These are phyloP conservation scores for Cystobasidium ongulense DNA, from an alignment of 768 basidiomycete genomes.

Conservation along the genomic window DNA sequence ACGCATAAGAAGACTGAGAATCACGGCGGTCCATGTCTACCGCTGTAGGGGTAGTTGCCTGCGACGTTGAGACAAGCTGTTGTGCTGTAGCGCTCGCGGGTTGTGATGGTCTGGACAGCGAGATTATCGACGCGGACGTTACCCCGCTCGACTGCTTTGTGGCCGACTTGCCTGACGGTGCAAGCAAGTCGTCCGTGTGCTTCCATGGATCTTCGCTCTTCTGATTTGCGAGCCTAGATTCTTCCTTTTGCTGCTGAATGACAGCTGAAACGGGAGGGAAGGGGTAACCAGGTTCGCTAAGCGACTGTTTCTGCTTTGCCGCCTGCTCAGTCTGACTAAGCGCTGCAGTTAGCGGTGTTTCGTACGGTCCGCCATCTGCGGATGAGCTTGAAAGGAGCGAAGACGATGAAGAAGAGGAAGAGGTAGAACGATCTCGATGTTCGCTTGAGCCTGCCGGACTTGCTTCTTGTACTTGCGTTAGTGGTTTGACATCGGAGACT, in stretches of 20 bases:
- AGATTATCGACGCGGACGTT: background rate
- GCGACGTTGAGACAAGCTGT: background rate
- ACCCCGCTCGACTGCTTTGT: background rate
- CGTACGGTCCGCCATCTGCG: background rate
- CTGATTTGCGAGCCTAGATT: background rate
- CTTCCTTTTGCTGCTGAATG: background rate
- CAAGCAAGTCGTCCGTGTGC: background rate
- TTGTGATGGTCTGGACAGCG: background rate
- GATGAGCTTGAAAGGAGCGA: background rate
- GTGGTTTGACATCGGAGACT: background rate
- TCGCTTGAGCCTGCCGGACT: background rate
- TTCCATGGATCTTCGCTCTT: background rate
- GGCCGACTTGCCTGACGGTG: background rate
- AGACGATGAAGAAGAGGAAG: background rate
- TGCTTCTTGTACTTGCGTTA: background rate
- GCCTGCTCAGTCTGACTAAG: background rate
- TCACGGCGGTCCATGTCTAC: conserved; percentile 2
- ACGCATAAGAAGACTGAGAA: background rate
- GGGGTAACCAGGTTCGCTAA: background rate
- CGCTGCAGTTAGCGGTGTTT: background rate
- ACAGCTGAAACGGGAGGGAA: background rate
- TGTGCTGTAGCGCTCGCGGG: background rate
- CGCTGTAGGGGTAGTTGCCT: background rate
- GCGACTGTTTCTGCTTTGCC: background rate
- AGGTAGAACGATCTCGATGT: background rate